phyloP scores from a whole-genome alignment of 441 rosid genomes.

The Croton setiger region DNA sequence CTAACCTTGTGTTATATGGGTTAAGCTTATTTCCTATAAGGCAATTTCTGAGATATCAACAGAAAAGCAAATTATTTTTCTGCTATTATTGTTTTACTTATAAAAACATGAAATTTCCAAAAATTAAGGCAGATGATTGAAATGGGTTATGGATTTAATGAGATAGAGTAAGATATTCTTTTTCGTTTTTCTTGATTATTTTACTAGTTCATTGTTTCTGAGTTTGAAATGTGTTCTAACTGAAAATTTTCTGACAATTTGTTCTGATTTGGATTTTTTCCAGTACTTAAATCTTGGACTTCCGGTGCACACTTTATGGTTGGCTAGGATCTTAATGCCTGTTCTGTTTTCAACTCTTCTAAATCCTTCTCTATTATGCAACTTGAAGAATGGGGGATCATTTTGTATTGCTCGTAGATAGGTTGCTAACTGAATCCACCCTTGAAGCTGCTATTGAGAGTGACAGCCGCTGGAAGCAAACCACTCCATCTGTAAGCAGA shows the following conservation, averaged over 20 bases:
- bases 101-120: background rate
- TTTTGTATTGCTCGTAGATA: constrained; percentile 59
- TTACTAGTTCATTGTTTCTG: background rate
- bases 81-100: background rate
- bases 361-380: constrained; percentile 10
- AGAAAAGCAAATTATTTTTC: background rate
- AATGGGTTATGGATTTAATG: background rate
- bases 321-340: constrained; percentile 10
- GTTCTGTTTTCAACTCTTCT: constrained; percentile 13
- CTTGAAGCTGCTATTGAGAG: constrained; percentile 42
- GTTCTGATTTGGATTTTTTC: background rate
- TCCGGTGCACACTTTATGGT: background rate
- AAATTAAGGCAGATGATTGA: background rate
- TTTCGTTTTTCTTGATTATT: background rate
- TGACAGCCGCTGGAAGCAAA: constrained; percentile 20
- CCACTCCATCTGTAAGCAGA: constrained; percentile 23
- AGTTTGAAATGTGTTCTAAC: background rate
- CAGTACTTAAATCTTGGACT: background rate
- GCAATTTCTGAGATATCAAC: constrained; percentile 8
- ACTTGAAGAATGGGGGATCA: constrained; percentile 63
- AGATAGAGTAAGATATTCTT: background rate
- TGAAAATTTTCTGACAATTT: no score
- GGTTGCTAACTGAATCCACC: constrained; percentile 45
- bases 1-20: background rate
- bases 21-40: background rate